Evolutionary conservation across 1,139 yeast genomes (phyloP).

Genomic region (Blastobotrys arbuscula): DNA sequence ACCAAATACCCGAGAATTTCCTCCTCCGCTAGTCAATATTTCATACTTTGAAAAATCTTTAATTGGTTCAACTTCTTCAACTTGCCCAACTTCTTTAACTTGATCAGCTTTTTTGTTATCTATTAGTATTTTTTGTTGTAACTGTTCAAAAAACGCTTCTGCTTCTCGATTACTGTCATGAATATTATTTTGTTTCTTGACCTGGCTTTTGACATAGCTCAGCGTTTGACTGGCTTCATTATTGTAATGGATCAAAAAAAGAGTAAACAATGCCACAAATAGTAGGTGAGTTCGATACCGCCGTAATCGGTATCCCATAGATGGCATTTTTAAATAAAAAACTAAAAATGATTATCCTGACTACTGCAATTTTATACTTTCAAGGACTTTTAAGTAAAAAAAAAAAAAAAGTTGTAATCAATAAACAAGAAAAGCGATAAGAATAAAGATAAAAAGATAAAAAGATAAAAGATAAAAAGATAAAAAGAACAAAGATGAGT

Average conservation of each 20-base stretch:
- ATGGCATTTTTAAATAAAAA: slow-evolving; percentile 5
- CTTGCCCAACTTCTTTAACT: not conserved
- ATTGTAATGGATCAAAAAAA: not conserved
- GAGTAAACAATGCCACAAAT: not conserved
- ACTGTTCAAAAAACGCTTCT: not conserved
- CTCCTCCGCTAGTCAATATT: slow-evolving; percentile 12
- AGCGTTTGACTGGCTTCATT: not conserved
- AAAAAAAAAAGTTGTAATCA: not conserved
- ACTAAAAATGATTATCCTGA: too few species aligned
- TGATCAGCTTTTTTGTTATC: not conserved
- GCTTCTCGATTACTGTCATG: not conserved
- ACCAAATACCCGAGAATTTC: slow-evolving; percentile 6
- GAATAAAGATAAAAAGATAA: not conserved
- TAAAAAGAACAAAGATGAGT: too few species aligned
- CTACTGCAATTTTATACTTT: not conserved
- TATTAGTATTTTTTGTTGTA: not conserved
- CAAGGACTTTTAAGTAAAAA: not conserved
- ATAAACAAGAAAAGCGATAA: not conserved
- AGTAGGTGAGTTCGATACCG: slow-evolving; percentile 2
- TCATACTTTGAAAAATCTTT: slow-evolving; percentile 3
- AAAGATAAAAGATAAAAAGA: not conserved
- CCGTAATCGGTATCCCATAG: slow-evolving; percentile 6
- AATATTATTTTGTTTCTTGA: not conserved
- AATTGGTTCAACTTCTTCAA: not conserved
- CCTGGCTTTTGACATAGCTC: not conserved